A percentile compares a stretch with the other conserved stretches of the same genome.
phyloP scores from a whole-genome alignment of 192 early-diverging fungal genomes.

The Jimgerdemannia flammicorona region DNA sequence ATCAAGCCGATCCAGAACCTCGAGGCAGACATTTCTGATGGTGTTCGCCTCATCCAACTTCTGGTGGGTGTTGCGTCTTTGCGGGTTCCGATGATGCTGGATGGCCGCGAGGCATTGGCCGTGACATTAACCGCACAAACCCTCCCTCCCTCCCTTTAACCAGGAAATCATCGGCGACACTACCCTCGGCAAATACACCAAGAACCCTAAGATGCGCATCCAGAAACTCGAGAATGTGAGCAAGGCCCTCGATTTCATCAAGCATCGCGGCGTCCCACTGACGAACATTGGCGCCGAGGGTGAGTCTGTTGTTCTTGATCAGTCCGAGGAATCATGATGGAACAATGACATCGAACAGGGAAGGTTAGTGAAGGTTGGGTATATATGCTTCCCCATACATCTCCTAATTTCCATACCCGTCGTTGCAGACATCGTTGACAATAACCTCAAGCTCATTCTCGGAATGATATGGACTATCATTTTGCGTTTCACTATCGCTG shows the following conservation, averaged over 20 bases:
- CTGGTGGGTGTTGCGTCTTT: slow-evolving; percentile 34
- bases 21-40: slow-evolving; percentile 39
- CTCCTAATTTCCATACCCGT: no score
- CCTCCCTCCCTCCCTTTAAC: slow-evolving; percentile 9
- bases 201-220: slow-evolving; percentile 85
- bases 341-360: neutral
- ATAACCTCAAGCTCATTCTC: slow-evolving; percentile 86
- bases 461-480: slow-evolving; percentile 98
- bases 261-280: slow-evolving; percentile 74
- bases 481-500: slow-evolving; percentile 93
- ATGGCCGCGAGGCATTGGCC: slow-evolving; percentile 19
- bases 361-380: no score
- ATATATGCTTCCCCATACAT: no score
- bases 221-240: slow-evolving; percentile 96
- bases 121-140: slow-evolving; percentile 29
- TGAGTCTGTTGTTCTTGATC: slow-evolving; percentile 18
- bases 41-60: slow-evolving; percentile 55
- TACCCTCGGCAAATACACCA: slow-evolving; percentile 83
- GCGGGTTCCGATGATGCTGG: neutral
- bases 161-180: slow-evolving; percentile 94
- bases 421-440: slow-evolving; percentile 83
- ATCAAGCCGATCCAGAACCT: slow-evolving; percentile 40
- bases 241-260: slow-evolving; percentile 91
- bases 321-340: neutral
- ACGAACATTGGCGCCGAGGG: slow-evolving; percentile 97